Evolutionary conservation across 2,329 filamentous ascomycete genomes (phyloP).

Genomic region (Didymella pinodella): DNA sequence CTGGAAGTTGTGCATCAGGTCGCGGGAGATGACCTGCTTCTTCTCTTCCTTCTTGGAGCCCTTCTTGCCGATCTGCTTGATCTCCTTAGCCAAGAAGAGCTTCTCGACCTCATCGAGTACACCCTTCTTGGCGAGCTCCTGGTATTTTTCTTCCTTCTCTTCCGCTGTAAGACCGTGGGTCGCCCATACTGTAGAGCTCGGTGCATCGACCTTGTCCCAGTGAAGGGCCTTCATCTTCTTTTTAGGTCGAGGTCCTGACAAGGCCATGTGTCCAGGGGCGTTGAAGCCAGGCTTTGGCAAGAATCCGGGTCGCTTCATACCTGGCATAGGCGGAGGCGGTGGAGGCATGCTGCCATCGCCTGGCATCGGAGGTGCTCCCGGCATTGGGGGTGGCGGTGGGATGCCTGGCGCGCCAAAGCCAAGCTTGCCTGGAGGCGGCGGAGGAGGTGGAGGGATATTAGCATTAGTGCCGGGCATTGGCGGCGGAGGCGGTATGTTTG

Average conservation of each 20-base stretch:
- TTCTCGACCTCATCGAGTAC: slow-evolving; percentile 98
- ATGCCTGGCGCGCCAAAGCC: slow-evolving; percentile 50
- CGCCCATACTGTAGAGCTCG: slow-evolving; percentile 92
- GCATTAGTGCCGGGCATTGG: slow-evolving; percentile 57
- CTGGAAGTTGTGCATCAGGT: slow-evolving; percentile 65
- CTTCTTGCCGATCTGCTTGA: slow-evolving; percentile 80
- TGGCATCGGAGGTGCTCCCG: slow-evolving; percentile 59
- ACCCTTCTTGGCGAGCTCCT: slow-evolving; percentile 90
- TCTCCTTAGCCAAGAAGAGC: slow-evolving; percentile 96
- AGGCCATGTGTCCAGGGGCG: slow-evolving; percentile 66
- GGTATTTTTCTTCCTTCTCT: slow-evolving; percentile 93
- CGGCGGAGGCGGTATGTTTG: slow-evolving; percentile 54
- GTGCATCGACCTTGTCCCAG: slow-evolving; percentile 97
- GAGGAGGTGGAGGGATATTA: slow-evolving; percentile 56
- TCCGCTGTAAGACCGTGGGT: slow-evolving; percentile 84
- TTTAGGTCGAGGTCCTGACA: slow-evolving; percentile 88
- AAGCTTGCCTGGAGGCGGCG: slow-evolving; percentile 58
- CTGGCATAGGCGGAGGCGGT: slow-evolving; percentile 68
- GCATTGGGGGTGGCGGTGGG: slow-evolving; percentile 59
- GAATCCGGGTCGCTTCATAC: slow-evolving; percentile 72
- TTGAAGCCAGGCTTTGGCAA: slow-evolving; percentile 68
- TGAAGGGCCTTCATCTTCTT: slow-evolving; percentile 99
- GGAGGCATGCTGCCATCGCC: slow-evolving; percentile 58
- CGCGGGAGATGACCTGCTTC: slow-evolving; percentile 93
- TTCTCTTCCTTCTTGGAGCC: slow-evolving; percentile 86